These are phyloP conservation scores for Sindora glabra DNA, from an alignment of 306 rosid species.

Conservation along the genomic window DNA sequence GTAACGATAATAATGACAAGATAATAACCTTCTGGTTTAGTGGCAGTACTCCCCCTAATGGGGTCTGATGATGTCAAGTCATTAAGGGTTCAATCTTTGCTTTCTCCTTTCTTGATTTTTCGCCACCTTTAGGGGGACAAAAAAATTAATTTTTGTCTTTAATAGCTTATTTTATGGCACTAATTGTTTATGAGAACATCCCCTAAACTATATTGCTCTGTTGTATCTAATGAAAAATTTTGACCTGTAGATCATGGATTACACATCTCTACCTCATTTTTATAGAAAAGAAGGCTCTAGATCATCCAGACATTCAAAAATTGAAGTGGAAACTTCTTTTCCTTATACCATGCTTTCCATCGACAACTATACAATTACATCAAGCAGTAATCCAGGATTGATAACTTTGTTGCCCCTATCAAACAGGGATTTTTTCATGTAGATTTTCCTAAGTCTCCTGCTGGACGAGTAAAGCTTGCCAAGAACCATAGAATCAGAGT, in stretches of 20 bases:
- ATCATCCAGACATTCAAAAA: slow-evolving; percentile 48
- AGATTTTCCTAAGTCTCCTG: slow-evolving; percentile 50
- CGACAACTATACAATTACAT: slow-evolving; percentile 68
- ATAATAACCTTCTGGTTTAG: too few species aligned
- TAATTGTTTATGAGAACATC: too few species aligned
- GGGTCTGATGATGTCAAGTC: too few species aligned
- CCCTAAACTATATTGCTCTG: too few species aligned
- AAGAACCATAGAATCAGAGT: slow-evolving; percentile 60
- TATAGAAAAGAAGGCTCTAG: slow-evolving; percentile 73
- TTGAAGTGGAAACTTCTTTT: slow-evolving; percentile 52
- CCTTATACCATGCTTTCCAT: slow-evolving; percentile 80
- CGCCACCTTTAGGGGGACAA: too few species aligned
- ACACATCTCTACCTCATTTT: slow-evolving; percentile 78
- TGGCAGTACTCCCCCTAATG: too few species aligned
- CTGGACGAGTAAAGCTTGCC: slow-evolving; percentile 44
- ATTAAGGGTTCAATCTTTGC: too few species aligned
- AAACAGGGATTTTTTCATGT: slow-evolving; percentile 86
- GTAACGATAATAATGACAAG: too few species aligned
- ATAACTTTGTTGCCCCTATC: slow-evolving; percentile 37
- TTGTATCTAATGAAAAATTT: slow-evolving; percentile 21
- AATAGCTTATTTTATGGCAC: too few species aligned
- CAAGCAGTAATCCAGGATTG: slow-evolving; percentile 48
- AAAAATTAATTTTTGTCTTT: too few species aligned
- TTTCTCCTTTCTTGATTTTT: too few species aligned
- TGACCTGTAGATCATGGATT: slow-evolving; percentile 82